Evolutionary conservation across 371 early-diverging fungal genomes (phyloP).

Genomic region (Actinomucor elegans): DNA sequence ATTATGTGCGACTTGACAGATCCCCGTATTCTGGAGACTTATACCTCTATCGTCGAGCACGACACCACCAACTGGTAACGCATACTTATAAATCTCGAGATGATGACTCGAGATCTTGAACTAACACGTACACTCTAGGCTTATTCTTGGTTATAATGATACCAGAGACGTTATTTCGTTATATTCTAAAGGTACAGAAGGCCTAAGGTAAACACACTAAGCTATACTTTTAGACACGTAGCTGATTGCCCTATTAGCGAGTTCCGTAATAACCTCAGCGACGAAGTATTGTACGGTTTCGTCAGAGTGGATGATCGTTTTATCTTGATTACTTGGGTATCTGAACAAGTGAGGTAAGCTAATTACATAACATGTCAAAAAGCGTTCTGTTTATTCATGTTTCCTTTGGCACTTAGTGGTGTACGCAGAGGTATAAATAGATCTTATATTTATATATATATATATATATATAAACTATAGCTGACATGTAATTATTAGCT

Average conservation of each 20-base stretch:
- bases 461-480: background rate
- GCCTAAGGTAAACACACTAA: constrained; percentile 38
- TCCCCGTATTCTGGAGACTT: constrained; percentile 61
- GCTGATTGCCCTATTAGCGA: constrained; percentile 32
- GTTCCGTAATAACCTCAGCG: constrained; percentile 54
- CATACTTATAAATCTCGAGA: too few relatives aligned
- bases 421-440: constrained; percentile 57
- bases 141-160: constrained; percentile 71
- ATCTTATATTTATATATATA: too few relatives aligned
- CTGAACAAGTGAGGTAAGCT: constrained; percentile 67
- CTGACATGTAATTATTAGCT: constrained; percentile 30
- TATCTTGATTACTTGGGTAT: constrained; percentile 68
- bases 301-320: constrained; percentile 60
- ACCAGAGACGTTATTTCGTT: constrained; percentile 72
- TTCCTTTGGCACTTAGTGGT: constrained; percentile 46
- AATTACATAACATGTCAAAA: too few relatives aligned
- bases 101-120: too few relatives aligned
- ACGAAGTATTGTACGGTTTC: constrained; percentile 70
- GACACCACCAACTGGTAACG: constrained; percentile 57
- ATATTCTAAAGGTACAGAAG: constrained; percentile 60
- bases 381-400: background rate
- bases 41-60: constrained; percentile 57
- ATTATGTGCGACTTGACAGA: constrained; percentile 70
- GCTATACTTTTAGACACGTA: background rate
- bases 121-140: constrained; percentile 53